phyloP scores from a whole-genome alignment of 148 eudicot species.

The Chenopodium suecicum region DNA sequence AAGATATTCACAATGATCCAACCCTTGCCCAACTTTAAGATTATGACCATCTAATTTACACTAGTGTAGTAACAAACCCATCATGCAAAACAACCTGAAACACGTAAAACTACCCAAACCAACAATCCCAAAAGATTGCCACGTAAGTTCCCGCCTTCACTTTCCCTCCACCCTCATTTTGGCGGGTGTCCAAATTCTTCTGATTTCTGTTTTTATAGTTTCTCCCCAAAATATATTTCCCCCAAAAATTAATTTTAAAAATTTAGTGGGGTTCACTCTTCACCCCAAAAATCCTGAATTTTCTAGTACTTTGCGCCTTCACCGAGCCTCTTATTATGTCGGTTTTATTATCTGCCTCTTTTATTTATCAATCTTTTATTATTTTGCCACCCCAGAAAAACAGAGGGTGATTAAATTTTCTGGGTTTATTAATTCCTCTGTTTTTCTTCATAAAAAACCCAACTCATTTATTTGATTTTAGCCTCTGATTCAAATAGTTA shows the following conservation, averaged over 20 bases:
- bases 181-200: conserved; percentile 18
- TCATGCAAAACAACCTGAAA: background rate
- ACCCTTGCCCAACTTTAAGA: no score
- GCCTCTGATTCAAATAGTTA: background rate
- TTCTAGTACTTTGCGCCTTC: conserved; percentile 13
- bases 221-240: background rate
- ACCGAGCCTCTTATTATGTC: conserved; percentile 6
- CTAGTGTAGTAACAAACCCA: no score
- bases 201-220: background rate
- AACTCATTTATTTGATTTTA: no score
- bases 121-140: background rate
- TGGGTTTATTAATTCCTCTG: background rate
- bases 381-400: background rate
- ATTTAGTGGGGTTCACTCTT: background rate
- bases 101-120: no score
- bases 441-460: background rate
- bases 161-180: conserved; percentile 6
- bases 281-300: background rate
- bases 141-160: conserved; percentile 18
- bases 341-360: conserved; percentile 3
- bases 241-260: background rate
- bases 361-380: background rate
- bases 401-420: background rate
- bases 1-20: no score
- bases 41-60: no score